Evolutionary conservation across 768 basidiomycete species (phyloP).

Genomic region (Psilocybe cyanescens): DNA sequence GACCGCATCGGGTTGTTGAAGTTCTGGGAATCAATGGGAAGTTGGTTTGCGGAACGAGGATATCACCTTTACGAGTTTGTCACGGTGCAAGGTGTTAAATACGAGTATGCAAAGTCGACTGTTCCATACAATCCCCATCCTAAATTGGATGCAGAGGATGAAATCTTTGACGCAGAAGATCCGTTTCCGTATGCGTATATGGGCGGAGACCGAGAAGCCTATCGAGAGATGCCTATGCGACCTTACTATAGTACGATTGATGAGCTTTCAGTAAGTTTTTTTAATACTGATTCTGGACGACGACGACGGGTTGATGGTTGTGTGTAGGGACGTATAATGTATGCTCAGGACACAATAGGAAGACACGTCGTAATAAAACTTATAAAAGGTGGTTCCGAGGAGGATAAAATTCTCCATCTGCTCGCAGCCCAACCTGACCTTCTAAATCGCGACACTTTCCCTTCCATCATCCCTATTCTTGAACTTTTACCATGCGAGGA

Average conservation of each 20-base stretch:
- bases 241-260: too few species aligned
- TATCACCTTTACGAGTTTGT: too few species aligned
- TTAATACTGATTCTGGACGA: too few species aligned
- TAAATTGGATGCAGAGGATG: too few species aligned
- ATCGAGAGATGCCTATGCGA: not conserved
- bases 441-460: not conserved
- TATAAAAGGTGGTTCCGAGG: not conserved
- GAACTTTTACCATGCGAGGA: not conserved
- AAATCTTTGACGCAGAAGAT: not conserved
- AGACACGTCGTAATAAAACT: not conserved
- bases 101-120: too few species aligned
- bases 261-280: too few species aligned
- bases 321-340: not conserved
- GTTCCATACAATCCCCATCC: too few species aligned
- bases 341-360: not conserved
- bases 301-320: too few species aligned
- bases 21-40: too few species aligned
- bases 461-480: not conserved
- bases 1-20: too few species aligned
- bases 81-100: too few species aligned
- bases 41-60: too few species aligned
- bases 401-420: constrained; percentile 1
- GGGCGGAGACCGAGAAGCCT: not conserved
- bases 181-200: not conserved
- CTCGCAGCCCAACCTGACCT: not conserved